Evolutionary conservation across 2,329 filamentous ascomycete species (phyloP).

Genomic region (Leptographium galeiforme): DNA sequence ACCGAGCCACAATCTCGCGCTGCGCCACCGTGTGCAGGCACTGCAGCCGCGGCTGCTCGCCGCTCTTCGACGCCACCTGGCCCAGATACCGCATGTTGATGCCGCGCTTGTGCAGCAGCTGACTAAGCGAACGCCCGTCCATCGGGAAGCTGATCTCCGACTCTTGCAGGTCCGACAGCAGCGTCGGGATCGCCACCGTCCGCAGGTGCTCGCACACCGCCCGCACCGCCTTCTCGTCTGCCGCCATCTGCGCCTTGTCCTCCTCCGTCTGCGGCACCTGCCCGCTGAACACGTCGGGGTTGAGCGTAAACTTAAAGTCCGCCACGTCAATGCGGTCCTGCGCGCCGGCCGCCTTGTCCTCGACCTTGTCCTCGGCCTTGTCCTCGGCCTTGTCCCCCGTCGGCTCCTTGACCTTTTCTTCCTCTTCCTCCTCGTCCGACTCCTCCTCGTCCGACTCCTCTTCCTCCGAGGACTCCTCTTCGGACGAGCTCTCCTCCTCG

Average conservation of each 20-base stretch:
- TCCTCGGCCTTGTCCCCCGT: background rate
- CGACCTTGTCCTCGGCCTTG: constrained; percentile 3
- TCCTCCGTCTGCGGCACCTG: constrained; percentile 80
- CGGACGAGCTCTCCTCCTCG: background rate
- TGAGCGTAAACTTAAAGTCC: constrained; percentile 75
- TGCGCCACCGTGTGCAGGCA: constrained; percentile 65
- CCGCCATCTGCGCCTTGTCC: constrained; percentile 70
- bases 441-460: background rate
- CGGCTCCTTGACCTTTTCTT: background rate
- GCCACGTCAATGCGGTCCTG: constrained; percentile 68
- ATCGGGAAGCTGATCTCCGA: constrained; percentile 95
- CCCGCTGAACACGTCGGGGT: constrained; percentile 91
- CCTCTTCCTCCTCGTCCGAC: background rate
- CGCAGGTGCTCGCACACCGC: constrained; percentile 69
- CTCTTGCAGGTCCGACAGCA: constrained; percentile 77
- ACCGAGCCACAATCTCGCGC: constrained; percentile 90
- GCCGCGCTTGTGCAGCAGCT: constrained; percentile 86
- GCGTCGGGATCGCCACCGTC: constrained; percentile 64
- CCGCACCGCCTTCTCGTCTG: constrained; percentile 81
- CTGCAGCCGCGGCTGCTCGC: constrained; percentile 52
- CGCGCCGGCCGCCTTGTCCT: constrained; percentile 14
- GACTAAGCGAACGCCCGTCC: constrained; percentile 86
- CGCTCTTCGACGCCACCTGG: constrained; percentile 58
- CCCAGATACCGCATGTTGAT: constrained; percentile 97
- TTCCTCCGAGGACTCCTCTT: background rate